These are phyloP conservation scores for Ceratobasidium sp. DNA, from an alignment of 1,284 basidiomycete species.

Conservation along the genomic window DNA sequence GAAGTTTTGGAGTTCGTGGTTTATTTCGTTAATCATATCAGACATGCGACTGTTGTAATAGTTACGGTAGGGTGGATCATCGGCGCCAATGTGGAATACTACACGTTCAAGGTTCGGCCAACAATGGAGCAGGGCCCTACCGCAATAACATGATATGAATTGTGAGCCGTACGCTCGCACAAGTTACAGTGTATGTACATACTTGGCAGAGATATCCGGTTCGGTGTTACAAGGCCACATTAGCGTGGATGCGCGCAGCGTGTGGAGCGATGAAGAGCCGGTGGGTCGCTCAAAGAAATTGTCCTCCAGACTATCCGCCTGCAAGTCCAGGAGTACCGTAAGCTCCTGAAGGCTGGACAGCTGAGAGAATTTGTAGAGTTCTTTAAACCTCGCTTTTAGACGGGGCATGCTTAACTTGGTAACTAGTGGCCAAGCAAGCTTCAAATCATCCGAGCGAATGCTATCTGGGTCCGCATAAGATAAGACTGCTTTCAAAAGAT, in stretches of 20 bases:
- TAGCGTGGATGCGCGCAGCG: background rate
- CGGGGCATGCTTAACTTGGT: background rate
- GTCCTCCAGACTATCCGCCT: background rate
- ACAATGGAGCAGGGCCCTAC: background rate
- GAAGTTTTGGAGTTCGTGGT: too few relatives aligned
- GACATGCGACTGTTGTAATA: too few relatives aligned
- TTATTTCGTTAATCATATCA: too few relatives aligned
- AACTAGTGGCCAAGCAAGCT: background rate
- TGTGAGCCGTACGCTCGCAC: too few relatives aligned
- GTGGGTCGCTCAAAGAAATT: background rate
- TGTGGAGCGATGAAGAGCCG: background rate
- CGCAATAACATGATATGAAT: background rate
- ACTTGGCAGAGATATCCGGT: too few relatives aligned
- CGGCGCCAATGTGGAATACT: too few relatives aligned
- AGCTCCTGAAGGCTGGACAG: constrained; percentile 9
- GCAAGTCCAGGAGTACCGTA: background rate
- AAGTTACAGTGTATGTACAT: too few relatives aligned
- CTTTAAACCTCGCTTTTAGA: background rate
- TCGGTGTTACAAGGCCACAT: too few relatives aligned
- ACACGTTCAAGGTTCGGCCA: constrained; percentile 3
- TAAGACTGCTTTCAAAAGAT: background rate
- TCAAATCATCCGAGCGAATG: background rate
- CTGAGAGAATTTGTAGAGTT: constrained; percentile 2
- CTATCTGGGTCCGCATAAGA: too few relatives aligned
- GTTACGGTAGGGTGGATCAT: too few relatives aligned